These are phyloP conservation scores for Sporobolomyces pararoseus DNA, from an alignment of 768 basidiomycete species.

Conservation along the genomic window DNA sequence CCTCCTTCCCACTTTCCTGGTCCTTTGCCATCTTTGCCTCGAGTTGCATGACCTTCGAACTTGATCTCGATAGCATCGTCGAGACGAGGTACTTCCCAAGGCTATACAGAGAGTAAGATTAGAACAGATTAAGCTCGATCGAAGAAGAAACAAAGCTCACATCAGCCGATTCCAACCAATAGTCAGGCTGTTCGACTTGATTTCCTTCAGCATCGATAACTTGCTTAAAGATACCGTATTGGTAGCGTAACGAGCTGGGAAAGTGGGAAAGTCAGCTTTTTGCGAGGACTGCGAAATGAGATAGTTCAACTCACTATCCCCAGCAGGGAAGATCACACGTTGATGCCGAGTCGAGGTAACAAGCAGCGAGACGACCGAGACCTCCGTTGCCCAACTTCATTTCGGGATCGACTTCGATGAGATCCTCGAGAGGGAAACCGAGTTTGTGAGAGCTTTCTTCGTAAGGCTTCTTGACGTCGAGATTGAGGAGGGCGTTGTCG, in stretches of 20 bases:
- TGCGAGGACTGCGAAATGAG: no score
- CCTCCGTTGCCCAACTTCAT: conserved; percentile 63
- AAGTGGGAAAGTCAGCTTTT: not conserved
- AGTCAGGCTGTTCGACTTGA: conserved; percentile 64
- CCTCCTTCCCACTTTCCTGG: conserved; percentile 63
- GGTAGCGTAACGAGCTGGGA: conserved; percentile 51
- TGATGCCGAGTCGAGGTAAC: conserved; percentile 86
- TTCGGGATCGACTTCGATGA: conserved; percentile 78
- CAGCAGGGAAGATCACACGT: conserved; percentile 86
- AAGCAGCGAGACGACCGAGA: conserved; percentile 93
- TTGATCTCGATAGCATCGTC: conserved; percentile 55
- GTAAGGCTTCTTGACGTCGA: conserved; percentile 76
- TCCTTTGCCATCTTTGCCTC: conserved; percentile 56
- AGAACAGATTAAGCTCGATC: not conserved
- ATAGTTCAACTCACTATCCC: conserved; percentile 71
- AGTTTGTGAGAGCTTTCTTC: conserved; percentile 64
- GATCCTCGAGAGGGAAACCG: conserved; percentile 61
- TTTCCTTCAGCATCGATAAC: conserved; percentile 60
- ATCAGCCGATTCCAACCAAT: conserved; percentile 77
- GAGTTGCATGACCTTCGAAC: conserved; percentile 81
- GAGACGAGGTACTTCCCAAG: conserved; percentile 55
- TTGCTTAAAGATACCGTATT: conserved; percentile 72
- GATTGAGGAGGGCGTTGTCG: conserved; percentile 75
- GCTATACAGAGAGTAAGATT: conserved; percentile 50
- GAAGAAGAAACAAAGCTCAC: not conserved